phyloP scores from a whole-genome alignment of 2,329 filamentous ascomycete genomes.

The Colletotrichum noveboracense region DNA sequence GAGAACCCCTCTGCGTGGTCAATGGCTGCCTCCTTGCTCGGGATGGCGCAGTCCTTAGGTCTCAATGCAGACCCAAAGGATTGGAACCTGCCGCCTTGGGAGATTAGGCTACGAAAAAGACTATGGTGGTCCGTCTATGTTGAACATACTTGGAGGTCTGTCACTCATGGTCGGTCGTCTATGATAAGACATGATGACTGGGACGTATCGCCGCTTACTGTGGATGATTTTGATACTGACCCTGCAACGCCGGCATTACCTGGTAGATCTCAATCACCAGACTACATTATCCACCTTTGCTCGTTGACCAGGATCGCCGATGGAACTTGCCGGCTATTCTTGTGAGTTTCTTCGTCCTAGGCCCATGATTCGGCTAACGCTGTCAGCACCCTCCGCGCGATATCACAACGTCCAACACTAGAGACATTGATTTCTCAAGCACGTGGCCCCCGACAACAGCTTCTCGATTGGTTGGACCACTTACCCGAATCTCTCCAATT shows the following conservation, averaged over 20 bases:
- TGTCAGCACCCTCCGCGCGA: background rate
- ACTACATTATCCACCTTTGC: background rate
- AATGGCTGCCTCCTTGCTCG: background rate
- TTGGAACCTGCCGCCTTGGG: background rate
- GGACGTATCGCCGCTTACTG: background rate
- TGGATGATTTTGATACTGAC: background rate
- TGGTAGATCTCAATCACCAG: background rate
- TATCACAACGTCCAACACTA: background rate
- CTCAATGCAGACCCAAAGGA: background rate
- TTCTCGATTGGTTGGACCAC: background rate
- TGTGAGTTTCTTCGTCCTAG: background rate
- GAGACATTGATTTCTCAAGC: background rate
- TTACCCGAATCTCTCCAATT: background rate
- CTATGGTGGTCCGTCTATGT: background rate
- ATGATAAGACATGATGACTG: background rate
- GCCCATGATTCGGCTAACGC: background rate
- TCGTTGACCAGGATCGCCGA: background rate
- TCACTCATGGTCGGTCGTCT: background rate
- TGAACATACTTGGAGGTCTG: background rate
- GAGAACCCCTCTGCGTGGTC: background rate
- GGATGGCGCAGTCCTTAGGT: background rate
- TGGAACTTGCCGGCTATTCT: background rate
- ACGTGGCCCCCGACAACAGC: background rate
- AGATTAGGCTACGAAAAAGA: background rate
- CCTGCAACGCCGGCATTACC: rapidly evolving